Evolutionary conservation across 139 green algal species (phyloP).

Genomic region (Picochlorum sp.): DNA sequence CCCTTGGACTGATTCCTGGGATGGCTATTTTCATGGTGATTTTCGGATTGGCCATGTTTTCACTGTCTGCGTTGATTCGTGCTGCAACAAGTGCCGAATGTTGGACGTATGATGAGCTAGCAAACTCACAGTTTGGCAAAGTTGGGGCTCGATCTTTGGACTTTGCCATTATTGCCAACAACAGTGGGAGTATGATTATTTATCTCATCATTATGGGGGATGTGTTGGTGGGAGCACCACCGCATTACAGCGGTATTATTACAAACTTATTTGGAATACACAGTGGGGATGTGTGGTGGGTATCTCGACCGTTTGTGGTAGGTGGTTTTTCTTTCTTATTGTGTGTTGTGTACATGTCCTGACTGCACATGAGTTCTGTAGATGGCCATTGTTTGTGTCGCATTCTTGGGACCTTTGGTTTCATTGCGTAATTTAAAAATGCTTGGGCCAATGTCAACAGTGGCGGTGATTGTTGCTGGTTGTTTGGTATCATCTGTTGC

Average conservation of each 20-base stretch:
- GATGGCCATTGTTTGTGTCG: slow-evolving; percentile 18
- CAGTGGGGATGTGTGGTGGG: slow-evolving; percentile 3
- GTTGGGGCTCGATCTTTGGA: slow-evolving; percentile 6
- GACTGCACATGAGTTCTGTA: not conserved
- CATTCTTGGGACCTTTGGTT: slow-evolving; percentile 21
- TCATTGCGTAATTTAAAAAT: slow-evolving; percentile 21
- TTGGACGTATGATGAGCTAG: slow-evolving; percentile 23
- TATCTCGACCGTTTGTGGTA: slow-evolving; percentile 23
- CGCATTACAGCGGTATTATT: slow-evolving; percentile 25
- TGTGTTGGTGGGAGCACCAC: slow-evolving; percentile 22
- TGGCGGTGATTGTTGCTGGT: slow-evolving; percentile 19
- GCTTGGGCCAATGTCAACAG: slow-evolving; percentile 24
- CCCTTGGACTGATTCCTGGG: slow-evolving; percentile 27
- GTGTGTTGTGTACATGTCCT: not conserved
- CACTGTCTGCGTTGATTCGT: slow-evolving; percentile 15
- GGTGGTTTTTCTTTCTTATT: not conserved
- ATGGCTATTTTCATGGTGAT: slow-evolving; percentile 5
- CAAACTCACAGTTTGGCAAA: slow-evolving; percentile 9
- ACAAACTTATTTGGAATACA: slow-evolving; percentile 27
- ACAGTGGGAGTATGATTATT: slow-evolving; percentile 29
- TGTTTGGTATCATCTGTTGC: slow-evolving; percentile 15
- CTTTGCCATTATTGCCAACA: slow-evolving; percentile 27
- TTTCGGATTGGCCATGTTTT: slow-evolving; percentile 26
- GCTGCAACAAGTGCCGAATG: not conserved
- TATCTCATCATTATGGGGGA: slow-evolving; percentile 36